Evolutionary conservation across 148 eudicot genomes (phyloP).

Genomic region (Chenopodium formosanum): DNA sequence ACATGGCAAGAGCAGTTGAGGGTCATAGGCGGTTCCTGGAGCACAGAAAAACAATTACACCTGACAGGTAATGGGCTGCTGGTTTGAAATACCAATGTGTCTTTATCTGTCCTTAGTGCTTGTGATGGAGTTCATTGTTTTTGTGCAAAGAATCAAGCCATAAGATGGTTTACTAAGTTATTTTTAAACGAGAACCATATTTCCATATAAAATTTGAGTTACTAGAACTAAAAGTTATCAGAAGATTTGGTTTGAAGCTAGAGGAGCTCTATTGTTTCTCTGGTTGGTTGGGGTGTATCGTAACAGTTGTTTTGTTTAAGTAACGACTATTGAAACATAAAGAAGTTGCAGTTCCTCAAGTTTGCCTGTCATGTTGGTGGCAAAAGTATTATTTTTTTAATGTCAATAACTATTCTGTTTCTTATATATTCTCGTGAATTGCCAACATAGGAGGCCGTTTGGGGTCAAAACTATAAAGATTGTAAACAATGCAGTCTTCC

Average conservation of each 20-base stretch:
- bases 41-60: slow-evolving; percentile 77
- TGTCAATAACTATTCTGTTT: not conserved
- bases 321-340: not conserved
- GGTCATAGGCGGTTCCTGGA: slow-evolving; percentile 90
- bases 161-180: not conserved
- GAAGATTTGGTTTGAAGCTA: not conserved
- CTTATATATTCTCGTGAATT: not conserved
- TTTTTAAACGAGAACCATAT: not conserved
- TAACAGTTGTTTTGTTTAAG: not conserved
- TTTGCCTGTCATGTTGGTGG: not conserved
- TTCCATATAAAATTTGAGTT: not conserved
- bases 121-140: not conserved
- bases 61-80: slow-evolving; percentile 60
- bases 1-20: slow-evolving; percentile 94
- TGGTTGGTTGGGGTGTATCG: not conserved
- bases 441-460: not conserved
- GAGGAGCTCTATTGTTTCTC: not conserved
- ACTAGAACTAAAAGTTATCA: not conserved
- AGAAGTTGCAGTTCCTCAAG: not conserved
- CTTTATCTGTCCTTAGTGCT: not conserved
- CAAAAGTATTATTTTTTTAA: not conserved
- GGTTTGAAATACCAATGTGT: not conserved
- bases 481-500: not conserved
- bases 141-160: not conserved
- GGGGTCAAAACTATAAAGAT: not conserved